Evolutionary conservation across 164 flowering plant genomes (phyloP), one percentile per base, ranked within the genome.

Genomic region (Warburgia ugandensis): DNA sequence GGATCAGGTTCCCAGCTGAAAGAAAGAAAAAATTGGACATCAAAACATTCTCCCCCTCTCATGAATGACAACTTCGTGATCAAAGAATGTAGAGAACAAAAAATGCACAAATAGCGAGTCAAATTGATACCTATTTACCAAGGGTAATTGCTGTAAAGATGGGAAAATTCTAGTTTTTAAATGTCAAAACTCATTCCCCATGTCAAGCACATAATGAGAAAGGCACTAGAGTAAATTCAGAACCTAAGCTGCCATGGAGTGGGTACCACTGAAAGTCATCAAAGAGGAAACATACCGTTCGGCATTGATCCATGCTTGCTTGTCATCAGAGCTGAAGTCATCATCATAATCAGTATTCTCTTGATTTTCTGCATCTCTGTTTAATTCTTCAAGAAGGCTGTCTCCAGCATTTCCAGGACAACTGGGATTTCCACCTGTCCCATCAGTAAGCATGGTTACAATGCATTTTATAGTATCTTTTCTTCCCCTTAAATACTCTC

Each of bases 1-100:
- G 99, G 95, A 38, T 92, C 99, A 66, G 99, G 99, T 67, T 92
- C 94, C 99, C 99, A 92, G 59, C 99, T 92, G 69, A 54, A 71
- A 27, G 14, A 30, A 28, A 55, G 17, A 36, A 10, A n/a, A 33
- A 13, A 29, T 12, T 2, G 47, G n/a, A n/a, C n/a, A n/a, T n/a
- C n/a, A n/a, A n/a, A n/a, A n/a, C n/a, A n/a, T n/a, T n/a, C n/a
- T n/a, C n/a, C n/a, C n/a, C n/a, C n/a, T n/a, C n/a, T n/a, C n/a
- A n/a, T n/a, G n/a, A n/a, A n/a, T n/a, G n/a, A n/a, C n/a, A n/a
- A n/a, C n/a, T n/a, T n/a, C n/a, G n/a, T n/a, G n/a, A n/a, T n/a
- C n/a, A n/a, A n/a, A n/a, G n/a, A n/a, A n/a, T n/a, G n/a, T n/a
- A n/a, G n/a, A n/a, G n/a, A n/a, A n/a, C n/a, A n/a, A n/a, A n/a